These are phyloP conservation scores for Raffaelea arxii DNA, from an alignment of 2,329 filamentous ascomycete species.

Conservation along the genomic window DNA sequence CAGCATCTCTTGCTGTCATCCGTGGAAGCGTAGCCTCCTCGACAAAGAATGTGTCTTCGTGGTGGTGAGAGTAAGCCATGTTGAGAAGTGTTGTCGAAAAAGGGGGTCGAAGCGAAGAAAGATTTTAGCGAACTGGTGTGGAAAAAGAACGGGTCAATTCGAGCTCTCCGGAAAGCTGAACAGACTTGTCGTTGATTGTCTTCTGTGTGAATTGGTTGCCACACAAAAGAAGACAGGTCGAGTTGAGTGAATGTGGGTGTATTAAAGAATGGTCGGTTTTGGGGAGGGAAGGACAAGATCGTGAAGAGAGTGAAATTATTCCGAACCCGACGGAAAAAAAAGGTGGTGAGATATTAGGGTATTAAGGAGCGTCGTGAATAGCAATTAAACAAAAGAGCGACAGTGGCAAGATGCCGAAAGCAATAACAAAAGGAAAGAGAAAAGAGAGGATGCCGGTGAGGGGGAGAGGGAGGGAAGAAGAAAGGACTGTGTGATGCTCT, in stretches of 20 bases:
- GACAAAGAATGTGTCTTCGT: slow-evolving; percentile 42
- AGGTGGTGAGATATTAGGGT: slow-evolving; percentile 37
- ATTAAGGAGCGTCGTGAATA: slow-evolving; percentile 51
- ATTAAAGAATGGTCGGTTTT: slow-evolving; percentile 8
- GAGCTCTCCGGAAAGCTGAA: slow-evolving; percentile 40
- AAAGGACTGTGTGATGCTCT: slow-evolving; percentile 30
- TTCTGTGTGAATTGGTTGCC: slow-evolving; percentile 5
- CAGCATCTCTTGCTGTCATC: slow-evolving; percentile 63
- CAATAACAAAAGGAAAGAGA: slow-evolving; percentile 20
- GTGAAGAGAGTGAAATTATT: slow-evolving; percentile 26
- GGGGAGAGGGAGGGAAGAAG: slow-evolving; percentile 14
- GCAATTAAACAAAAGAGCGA: slow-evolving; percentile 43
- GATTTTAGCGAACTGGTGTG: neutral
- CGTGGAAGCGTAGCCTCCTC: slow-evolving; percentile 43
- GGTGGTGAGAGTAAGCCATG: slow-evolving; percentile 21
- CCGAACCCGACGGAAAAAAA: slow-evolving; percentile 33
- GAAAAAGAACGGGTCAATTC: slow-evolving; percentile 32
- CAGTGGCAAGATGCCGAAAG: slow-evolving; percentile 40
- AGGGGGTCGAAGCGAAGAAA: slow-evolving; percentile 16
- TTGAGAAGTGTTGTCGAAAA: slow-evolving; percentile 10
- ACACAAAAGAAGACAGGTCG: too few relatives aligned
- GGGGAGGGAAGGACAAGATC: slow-evolving; percentile 13
- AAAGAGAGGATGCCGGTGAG: slow-evolving; percentile 14
- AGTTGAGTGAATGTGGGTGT: slow-evolving; percentile 16
- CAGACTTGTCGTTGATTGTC: neutral